Evolutionary conservation across 306 rosid species (phyloP).

Genomic region (Macrotyloma uniflorum): DNA sequence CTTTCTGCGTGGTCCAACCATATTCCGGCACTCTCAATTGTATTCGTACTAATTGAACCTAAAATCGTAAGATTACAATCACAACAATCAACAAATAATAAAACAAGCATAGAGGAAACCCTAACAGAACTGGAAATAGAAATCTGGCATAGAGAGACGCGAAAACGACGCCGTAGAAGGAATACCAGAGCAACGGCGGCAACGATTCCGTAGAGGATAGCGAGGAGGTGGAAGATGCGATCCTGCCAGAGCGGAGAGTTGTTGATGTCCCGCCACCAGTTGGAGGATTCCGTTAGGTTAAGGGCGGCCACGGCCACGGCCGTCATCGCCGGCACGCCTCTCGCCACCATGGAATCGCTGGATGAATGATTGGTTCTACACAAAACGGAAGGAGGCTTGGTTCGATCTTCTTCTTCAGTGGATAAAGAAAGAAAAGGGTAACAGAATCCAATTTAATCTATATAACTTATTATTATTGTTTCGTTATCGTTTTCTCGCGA

Average conservation of each 20-base stretch:
- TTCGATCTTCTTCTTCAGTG: conserved; percentile 4
- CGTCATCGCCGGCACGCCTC: conserved; percentile 47
- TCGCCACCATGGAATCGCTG: conserved; percentile 52
- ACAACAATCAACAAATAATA: neutral
- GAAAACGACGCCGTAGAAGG: neutral
- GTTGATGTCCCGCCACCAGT: conserved; percentile 90
- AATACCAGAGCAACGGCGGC: conserved; percentile 76
- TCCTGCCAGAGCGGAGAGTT: conserved; percentile 80
- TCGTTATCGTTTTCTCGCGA: neutral
- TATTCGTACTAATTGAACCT: conserved; percentile 94
- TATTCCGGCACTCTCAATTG: conserved; percentile 99
- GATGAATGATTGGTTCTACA: neutral
- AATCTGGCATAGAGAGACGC: neutral
- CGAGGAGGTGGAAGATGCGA: conserved; percentile 74
- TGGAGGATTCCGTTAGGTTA: conserved; percentile 55
- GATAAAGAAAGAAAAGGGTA: neutral
- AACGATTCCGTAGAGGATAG: conserved; percentile 78
- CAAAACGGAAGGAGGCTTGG: neutral
- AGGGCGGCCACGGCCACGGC: conserved; percentile 58
- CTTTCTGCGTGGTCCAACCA: conserved; percentile 99
- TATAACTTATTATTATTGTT: neutral
- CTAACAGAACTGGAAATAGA: neutral
- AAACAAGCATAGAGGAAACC: conserved; percentile 17
- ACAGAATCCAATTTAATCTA: conserved; percentile 1
- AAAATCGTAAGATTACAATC: neutral